Evolutionary conservation across 2,329 filamentous ascomycete species (phyloP).

Genomic region (Lecanicillium sp.): DNA sequence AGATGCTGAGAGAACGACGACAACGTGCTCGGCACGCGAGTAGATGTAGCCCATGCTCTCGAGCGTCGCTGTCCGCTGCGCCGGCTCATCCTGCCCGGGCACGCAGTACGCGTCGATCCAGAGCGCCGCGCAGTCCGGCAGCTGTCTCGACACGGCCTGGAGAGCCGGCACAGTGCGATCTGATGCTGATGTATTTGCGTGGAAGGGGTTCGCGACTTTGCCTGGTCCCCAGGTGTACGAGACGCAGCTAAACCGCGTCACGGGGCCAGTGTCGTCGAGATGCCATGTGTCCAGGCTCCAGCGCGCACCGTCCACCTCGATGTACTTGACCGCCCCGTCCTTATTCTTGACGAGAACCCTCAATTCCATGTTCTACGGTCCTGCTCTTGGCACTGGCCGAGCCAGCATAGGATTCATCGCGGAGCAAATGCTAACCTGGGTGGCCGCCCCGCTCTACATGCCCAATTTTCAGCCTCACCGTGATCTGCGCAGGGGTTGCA

Average conservation of each 20-base stretch:
- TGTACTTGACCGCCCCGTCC: too few species aligned
- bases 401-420: too few species aligned
- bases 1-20: not conserved
- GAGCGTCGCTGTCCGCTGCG: not conserved
- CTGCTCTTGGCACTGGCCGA: too few species aligned
- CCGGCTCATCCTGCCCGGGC: not conserved
- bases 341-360: too few species aligned
- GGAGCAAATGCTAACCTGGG: too few species aligned
- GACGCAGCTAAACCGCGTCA: not conserved
- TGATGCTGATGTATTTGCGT: not conserved
- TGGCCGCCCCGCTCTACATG: too few species aligned
- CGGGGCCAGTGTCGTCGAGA: not conserved
- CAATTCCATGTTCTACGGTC: too few species aligned
- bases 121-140: not conserved
- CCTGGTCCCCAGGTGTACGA: not conserved
- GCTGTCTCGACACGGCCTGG: not conserved
- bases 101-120: not conserved
- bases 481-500: too few species aligned
- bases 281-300: not conserved
- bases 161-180: not conserved
- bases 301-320: too few species aligned
- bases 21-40: not conserved
- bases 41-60: not conserved
- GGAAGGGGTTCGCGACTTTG: not conserved
- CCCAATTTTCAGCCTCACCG: too few species aligned